Percentiles rank a stretch among this genome's conserved stretches.
Conservation (phyloP, 192 early-diverging fungal species). For the Rhizophagus prolifer region DNA sequence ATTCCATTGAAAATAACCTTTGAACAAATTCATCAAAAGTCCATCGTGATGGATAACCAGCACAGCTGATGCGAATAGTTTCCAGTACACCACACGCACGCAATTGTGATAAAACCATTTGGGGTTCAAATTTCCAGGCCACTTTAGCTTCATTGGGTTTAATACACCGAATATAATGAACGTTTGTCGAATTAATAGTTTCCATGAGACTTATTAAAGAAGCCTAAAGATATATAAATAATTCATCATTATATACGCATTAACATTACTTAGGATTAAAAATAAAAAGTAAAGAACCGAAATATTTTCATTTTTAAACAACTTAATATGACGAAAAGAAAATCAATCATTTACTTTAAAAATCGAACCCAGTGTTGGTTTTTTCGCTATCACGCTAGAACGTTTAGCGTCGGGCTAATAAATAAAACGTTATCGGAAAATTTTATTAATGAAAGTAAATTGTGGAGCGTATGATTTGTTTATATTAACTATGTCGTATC, state of each 20-base stretch:
- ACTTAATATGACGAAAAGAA: not conserved
- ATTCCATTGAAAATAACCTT: too few relatives aligned
- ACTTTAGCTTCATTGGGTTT: constrained; percentile 96
- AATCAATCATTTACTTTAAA: constrained; percentile 65
- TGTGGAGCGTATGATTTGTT: too few relatives aligned
- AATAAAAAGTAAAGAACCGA: not conserved
- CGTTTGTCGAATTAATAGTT: constrained; percentile 89
- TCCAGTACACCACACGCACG: constrained; percentile 99
- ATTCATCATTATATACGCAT: not conserved
- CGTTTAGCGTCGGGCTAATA: constrained; percentile 42
- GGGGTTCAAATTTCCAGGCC: constrained; percentile 91
- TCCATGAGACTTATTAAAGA: constrained; percentile 94
- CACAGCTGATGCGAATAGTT: constrained; percentile 98
- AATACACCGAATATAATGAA: constrained; percentile 98
- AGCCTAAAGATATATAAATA: constrained; percentile 30
- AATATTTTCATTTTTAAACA: not conserved
- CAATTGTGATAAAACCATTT: constrained; percentile 90
- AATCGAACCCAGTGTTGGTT: constrained; percentile 93
- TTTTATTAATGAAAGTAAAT: not conserved
- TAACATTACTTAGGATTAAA: not conserved
- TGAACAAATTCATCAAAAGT: constrained; percentile 90
- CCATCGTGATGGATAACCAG: constrained; percentile 92
- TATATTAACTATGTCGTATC: not conserved
- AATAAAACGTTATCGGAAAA: not conserved
- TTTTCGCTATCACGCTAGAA: constrained; percentile 61